Base-by-base conservation (phyloP, 805 yeast species). In the Candida maris region DNA sequence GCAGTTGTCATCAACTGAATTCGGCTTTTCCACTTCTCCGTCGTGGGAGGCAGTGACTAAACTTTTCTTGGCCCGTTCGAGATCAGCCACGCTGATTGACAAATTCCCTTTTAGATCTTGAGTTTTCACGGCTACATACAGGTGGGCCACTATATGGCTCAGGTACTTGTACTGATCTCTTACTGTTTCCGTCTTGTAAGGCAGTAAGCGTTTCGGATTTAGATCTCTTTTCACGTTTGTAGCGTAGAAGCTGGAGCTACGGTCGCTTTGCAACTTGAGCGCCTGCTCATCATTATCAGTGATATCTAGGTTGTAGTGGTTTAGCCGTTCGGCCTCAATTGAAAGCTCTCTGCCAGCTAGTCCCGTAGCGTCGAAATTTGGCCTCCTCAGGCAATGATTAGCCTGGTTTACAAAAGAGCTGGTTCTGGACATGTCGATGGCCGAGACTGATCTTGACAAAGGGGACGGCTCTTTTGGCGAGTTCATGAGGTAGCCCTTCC, bases 71-170 rank as follows among this genome's bases (percentile, higher is more conserved):
- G 64, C 64, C 12, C 63, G 51, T 1, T 84, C 78, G 39, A 85
- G 64, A 48, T 85, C 94, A 41, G 74, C 75, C 8, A 85, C 78
- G 8, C 84, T 75, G 9, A 85, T 75, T 3, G 77, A 71, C 16
- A 86, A 64, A 6, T 73, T 65, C 2, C 95, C 91, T 50, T 77
- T 81, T 12, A 87, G 65, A 55, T 87, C 95, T 43, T 81, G 64
- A 3, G 93, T 75, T 39, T 75, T 71, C 31, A 85, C 72, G 7
- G 96, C 87, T 38, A 85, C 76, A 56, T 85, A 85, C 14, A 93
- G 59, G 57, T 85, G 87, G 2, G 82, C 73, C 21, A 89, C 70
- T n/a, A 91, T 83, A 52, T 83, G 93, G 29, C 85, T 71, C 26
- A 91, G 64, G 49, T 87, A 88, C 36, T 70, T 72, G 13, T 85